phyloP scores from a whole-genome alignment of 2,329 filamentous ascomycete species.

The Tolypocladium inflatum region DNA sequence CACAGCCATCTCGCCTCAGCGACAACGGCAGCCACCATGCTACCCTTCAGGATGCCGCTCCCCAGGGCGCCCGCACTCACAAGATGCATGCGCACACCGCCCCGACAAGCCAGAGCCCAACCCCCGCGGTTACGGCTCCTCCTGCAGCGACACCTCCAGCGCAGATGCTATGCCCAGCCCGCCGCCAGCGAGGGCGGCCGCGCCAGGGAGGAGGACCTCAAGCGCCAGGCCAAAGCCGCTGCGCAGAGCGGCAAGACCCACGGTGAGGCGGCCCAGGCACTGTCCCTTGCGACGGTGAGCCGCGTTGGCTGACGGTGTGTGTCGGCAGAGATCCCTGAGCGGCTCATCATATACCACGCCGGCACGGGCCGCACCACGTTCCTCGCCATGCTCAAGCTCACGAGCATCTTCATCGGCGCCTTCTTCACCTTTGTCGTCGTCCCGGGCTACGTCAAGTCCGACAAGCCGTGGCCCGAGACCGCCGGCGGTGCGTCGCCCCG shows the following conservation, averaged over 20 bases:
- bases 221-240: slow-evolving; percentile 15
- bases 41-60: background rate
- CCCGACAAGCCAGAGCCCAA: background rate
- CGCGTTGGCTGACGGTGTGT: background rate
- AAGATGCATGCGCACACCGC: background rate
- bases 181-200: slow-evolving; percentile 3
- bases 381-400: slow-evolving; percentile 61
- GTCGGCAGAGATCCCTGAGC: slow-evolving; percentile 41
- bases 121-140: slow-evolving; percentile 1
- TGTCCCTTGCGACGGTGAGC: background rate
- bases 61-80: background rate
- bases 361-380: slow-evolving; percentile 58
- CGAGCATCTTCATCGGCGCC: slow-evolving; percentile 58
- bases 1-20: background rate
- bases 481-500: slow-evolving; percentile 25
- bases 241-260: slow-evolving; percentile 10
- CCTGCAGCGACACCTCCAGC: slow-evolving; percentile 12
- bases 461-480: slow-evolving; percentile 24
- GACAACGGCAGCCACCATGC: slow-evolving; percentile 1
- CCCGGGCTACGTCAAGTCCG: slow-evolving; percentile 43
- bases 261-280: slow-evolving; percentile 4
- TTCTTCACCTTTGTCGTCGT: slow-evolving; percentile 57
- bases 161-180: slow-evolving; percentile 15
- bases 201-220: slow-evolving; percentile 13
- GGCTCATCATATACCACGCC: slow-evolving; percentile 65